Evolutionary conservation across 352 stramenopile genomes (phyloP).

Genomic region (Globisporangium polare): DNA sequence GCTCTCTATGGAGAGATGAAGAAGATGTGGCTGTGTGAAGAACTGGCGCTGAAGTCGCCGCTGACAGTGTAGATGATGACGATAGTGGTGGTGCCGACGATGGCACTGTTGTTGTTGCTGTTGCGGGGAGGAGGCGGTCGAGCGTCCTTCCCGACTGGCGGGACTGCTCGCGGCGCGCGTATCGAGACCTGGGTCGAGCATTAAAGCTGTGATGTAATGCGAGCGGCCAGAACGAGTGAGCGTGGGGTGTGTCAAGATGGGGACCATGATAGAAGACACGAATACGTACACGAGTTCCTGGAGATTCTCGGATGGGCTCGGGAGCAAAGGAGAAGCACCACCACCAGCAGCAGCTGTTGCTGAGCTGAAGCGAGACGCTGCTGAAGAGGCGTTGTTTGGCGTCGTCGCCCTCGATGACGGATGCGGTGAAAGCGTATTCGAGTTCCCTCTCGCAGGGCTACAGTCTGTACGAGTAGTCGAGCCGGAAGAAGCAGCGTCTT

Average conservation of each 20-base stretch:
- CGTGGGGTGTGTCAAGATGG: constrained; percentile 7
- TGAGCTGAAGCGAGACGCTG: not conserved
- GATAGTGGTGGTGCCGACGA: not conserved
- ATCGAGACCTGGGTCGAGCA: constrained; percentile 45
- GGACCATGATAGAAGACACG: not conserved
- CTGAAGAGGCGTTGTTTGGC: not conserved
- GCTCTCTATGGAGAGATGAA: not conserved
- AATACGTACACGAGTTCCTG: constrained; percentile 16
- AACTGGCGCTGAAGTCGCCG: not conserved
- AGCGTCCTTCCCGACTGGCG: constrained; percentile 24
- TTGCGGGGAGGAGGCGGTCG: constrained; percentile 32
- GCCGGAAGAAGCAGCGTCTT: not conserved
- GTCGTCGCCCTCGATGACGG: not conserved
- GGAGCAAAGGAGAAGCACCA: constrained; percentile 8
- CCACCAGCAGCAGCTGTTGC: no score
- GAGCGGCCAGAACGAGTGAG: not conserved
- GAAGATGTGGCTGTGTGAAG: not conserved
- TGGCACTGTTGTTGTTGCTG: constrained; percentile 21
- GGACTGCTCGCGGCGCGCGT: constrained; percentile 42
- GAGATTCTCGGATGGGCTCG: constrained; percentile 15
- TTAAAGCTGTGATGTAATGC: constrained; percentile 24
- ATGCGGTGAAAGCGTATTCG: not conserved
- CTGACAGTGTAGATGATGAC: not conserved
- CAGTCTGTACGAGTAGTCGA: not conserved
- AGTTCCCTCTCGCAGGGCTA: not conserved